Evolutionary conservation across 2,329 filamentous ascomycete species (phyloP), one percentile per base, ranked within the genome.

Genomic region (Penicillium palitans): DNA sequence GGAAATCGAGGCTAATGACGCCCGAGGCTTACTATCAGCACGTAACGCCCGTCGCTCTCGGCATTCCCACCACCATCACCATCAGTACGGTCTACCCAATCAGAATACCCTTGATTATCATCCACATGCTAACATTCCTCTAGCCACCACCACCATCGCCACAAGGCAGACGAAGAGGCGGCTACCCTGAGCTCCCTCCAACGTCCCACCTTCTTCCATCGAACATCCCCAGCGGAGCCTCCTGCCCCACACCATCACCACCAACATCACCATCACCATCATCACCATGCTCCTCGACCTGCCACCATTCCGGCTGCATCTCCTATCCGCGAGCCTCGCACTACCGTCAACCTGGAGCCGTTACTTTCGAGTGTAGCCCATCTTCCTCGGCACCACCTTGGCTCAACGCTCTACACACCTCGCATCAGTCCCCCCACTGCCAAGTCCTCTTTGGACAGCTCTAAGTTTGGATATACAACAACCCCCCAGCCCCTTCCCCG

Each of bases 401-500:
- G 93, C 35, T 90, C 91, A 57, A 89, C 90, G 4, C 80, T 96
- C 15, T 98, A 98, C 72, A 83, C 89, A 50, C 85, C 90, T 0
- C 83, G 80, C 6, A 79, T 96, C 5, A 77, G 79, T 3, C 68
- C 80, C 6, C 79, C 80, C 1, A 73, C 79, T 3, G 76, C 68
- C 15, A 73, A 70, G 52, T 72, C 72, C 2, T 71, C 73, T 0
- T 41, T 69, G n/a, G 76, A 76, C 54, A 81, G 82, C 64, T 77
- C 81, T 54, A 84, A 84, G 62, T 83, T 84, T 60, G 81, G 83
- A 41, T 87, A 84, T 63, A 80, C 79, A 5, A 83, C 82, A 24
- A 83, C 78, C 29, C 91, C 90, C 0, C 87, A 84, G 53, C 89
- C 90, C 0, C 80, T 97, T 1, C 93, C 93, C 0, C 84, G 85